Base-by-base conservation (phyloP, 352 stramenopile genomes). In the Pythium aristosporum region DNA sequence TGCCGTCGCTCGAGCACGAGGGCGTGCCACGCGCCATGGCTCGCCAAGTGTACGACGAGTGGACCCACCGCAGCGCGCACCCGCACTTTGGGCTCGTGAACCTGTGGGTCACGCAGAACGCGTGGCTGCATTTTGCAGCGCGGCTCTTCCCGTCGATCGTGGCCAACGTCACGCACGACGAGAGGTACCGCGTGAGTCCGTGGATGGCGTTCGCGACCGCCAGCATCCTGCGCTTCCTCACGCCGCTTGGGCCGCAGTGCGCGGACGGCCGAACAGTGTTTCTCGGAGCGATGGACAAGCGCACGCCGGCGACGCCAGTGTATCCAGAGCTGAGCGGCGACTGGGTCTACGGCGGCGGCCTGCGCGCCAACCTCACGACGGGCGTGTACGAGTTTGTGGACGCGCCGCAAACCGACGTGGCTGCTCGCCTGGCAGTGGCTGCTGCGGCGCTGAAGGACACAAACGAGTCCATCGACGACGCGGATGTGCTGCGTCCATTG, bases 101-200 rank as follows among this genome's bases (percentile, higher is more conserved):
- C 20, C 97, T 98, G 69, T 98, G 96, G 73, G 92, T 98, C 42
- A 82, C 73, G 5, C 92, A 98, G 77, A 97, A 97, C 74, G 87
- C 88, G 11, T 69, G 84, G 59, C 52, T 83, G 16, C 77, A 77
- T 52, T 77, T 74, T 44, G 13, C 53, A 11, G 73, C 82, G 5
- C 63, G 80, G 1, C 52, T 91, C 0, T 74, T 88, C 32, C 67
- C 46, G 46, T 72, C 55, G 11, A 68, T 87, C 20, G 54, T 58
- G 3, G 42, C 59, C 16, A 70, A 75, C 21, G 49, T 81, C 7
- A 13, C 41, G 9, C 56, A 50, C 10, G 58, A 75, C 37, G 10
- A 59, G 12, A 54, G 16, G 18, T 79, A 82, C 46, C 62, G 52
- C 3, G 70, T 63, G n/a, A 73, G 77, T 42, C 32, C 51, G 10